Conservation (phyloP, 176 grass and related monocot genomes). For the Zoysia japonica region DNA sequence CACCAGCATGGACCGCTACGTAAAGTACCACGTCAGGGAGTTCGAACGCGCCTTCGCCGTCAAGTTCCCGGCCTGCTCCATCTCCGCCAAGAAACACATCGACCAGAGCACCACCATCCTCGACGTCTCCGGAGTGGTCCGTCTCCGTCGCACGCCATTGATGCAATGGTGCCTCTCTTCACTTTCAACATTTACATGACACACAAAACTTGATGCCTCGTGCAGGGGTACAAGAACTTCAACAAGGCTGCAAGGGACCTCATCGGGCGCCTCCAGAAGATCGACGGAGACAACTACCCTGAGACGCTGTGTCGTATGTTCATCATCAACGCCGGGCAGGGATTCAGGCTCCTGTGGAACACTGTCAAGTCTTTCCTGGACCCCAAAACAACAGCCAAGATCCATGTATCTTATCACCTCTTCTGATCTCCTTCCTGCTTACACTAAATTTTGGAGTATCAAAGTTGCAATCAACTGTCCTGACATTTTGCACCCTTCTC, state of each 20-base stretch:
- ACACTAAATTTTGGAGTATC: background rate
- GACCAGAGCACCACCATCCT: slow-evolving; percentile 99
- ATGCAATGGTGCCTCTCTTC: background rate
- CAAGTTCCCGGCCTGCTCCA: slow-evolving; percentile 96
- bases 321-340: slow-evolving; percentile 92
- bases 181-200: background rate
- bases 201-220: no score
- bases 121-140: slow-evolving; percentile 90
- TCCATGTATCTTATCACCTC: slow-evolving; percentile 56
- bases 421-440: background rate
- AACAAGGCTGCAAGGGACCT: slow-evolving; percentile 88
- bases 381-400: slow-evolving; percentile 93
- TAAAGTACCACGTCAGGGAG: slow-evolving; percentile 92
- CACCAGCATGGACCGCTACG: slow-evolving; percentile 81
- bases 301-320: slow-evolving; percentile 99
- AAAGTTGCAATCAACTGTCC: background rate
- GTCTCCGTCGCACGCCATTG: background rate
- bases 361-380: slow-evolving; percentile 97
- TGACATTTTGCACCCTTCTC: background rate
- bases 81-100: slow-evolving; percentile 73
- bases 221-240: slow-evolving; percentile 91
- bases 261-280: slow-evolving; percentile 81
- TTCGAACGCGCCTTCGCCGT: slow-evolving; percentile 87
- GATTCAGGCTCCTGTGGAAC: slow-evolving; percentile 96
- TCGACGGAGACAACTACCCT: slow-evolving; percentile 96